Evolutionary conservation across 768 basidiomycete genomes (phyloP), one percentile per base, ranked within the genome.

Genomic region (Hypholoma fasciculare): DNA sequence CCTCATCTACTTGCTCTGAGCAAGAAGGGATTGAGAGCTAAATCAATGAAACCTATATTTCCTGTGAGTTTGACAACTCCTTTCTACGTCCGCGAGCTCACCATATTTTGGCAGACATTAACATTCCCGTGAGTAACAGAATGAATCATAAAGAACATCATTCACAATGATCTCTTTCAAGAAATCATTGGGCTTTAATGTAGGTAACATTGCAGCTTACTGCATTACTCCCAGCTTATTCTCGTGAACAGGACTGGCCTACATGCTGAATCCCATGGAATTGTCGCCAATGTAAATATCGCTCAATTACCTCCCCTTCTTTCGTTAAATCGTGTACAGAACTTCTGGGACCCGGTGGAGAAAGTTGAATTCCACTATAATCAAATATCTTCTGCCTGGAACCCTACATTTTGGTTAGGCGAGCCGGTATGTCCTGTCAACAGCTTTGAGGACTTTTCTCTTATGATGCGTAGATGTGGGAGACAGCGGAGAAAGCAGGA

Each of bases 121-220:
- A 96, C 94, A 2, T 96, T 96, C 65, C 95, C 94, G 86, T 93
- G 68, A 80, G 90, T 34, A 49, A 79, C 27, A 26, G 26, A 17
- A 19, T 49, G 36, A 7, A 27, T 59, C 14, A 8, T 40, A 40
- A 58, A 7, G 23, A 26, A 0, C 12, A 53, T 30, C 8, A 14
- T 27, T 14, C 12, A 14, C n/a, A 49, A 65, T 40, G 59, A 50
- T 48, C 44, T 17, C 47, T 19, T 26, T 34, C 14, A 43, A 94
- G 90, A 16, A 96, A 96, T 68, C 95, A 96, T 69, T 97, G 94
- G 94, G 72, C 88, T 3, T 68, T 96, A 38, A 86, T 96, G 92
- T 93, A 67, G 26, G 81, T 67, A 6, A 7, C 5, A 7, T 30
- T 27, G 27, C 2, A 6, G 9, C 19, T 39, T 37, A 13, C 4